A percentile compares a stretch with the other conserved stretches of the same genome.
Evolutionary conservation across 495 filamentous ascomycete genomes (phyloP).

Genomic region (Xylaria cubensis): DNA sequence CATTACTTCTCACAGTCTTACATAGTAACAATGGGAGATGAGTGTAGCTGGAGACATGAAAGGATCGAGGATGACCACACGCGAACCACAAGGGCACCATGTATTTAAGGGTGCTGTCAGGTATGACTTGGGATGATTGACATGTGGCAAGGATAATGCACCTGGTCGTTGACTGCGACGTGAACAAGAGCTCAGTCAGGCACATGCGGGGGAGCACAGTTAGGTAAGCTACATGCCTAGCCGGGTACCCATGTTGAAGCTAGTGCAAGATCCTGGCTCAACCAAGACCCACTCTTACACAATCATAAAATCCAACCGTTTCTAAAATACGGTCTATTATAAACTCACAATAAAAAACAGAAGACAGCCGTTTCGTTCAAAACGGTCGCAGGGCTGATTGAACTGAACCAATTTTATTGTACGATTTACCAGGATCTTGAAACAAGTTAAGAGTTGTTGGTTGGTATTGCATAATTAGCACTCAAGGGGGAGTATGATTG

Average conservation of each 20-base stretch:
- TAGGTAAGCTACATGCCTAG: background rate
- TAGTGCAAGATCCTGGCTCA: conserved; percentile 12
- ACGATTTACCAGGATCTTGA: too few relatives aligned
- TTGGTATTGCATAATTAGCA: too few relatives aligned
- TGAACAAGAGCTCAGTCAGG: conserved; percentile 9
- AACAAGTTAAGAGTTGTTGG: too few relatives aligned
- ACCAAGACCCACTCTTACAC: too few relatives aligned
- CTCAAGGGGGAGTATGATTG: too few relatives aligned
- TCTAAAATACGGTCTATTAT: too few relatives aligned
- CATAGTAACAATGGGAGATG: conserved; percentile 5
- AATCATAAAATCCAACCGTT: too few relatives aligned
- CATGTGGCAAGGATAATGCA: background rate
- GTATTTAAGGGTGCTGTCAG: conserved; percentile 1
- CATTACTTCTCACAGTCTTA: conserved; percentile 4
- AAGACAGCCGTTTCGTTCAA: too few relatives aligned
- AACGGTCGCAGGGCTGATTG: too few relatives aligned
- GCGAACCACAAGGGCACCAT: background rate
- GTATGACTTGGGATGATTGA: background rate
- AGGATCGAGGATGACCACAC: background rate
- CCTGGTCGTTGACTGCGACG: conserved; percentile 1
- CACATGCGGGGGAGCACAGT: conserved; percentile 11
- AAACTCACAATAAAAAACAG: too few relatives aligned
- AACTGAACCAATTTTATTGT: too few relatives aligned
- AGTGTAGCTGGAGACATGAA: too few relatives aligned
- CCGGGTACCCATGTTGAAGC: background rate